Conservation (phyloP, 2,329 filamentous ascomycete genomes). For the Aspergillus persii region DNA sequence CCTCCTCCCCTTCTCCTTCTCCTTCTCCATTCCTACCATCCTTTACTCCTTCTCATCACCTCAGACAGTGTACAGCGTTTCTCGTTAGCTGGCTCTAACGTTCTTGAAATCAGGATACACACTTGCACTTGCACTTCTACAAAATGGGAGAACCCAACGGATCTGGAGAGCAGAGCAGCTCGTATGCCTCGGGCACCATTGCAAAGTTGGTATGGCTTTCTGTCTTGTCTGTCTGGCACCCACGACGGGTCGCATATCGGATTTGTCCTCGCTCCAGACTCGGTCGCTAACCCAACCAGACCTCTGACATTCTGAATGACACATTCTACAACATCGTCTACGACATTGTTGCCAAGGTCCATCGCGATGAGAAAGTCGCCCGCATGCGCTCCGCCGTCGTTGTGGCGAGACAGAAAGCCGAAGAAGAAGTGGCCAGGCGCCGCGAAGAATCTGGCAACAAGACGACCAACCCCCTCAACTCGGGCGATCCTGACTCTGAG, state of each 20-base stretch:
- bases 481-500: constrained; percentile 34
- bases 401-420: constrained; percentile 43
- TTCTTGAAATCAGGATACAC: neutral
- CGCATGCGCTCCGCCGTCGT: constrained; percentile 55
- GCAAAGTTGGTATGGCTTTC: constrained; percentile 38
- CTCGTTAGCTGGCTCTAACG: neutral
- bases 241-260: neutral
- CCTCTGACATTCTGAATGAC: constrained; percentile 54
- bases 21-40: neutral
- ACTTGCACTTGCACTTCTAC: neutral
- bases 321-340: constrained; percentile 60
- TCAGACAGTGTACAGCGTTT: neutral
- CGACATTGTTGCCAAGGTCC: constrained; percentile 56
- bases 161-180: constrained; percentile 22
- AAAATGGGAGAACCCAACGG: constrained; percentile 34
- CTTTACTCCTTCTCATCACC: neutral
- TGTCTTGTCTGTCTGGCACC: neutral
- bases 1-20: neutral
- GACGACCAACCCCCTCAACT: constrained; percentile 30
- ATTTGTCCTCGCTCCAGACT: neutral
- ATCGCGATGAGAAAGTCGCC: constrained; percentile 60
- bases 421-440: constrained; percentile 35
- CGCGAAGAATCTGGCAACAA: constrained; percentile 33
- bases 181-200: constrained; percentile 38
- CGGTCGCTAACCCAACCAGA: constrained; percentile 21